Base-by-base conservation (phyloP, 495 filamentous ascomycete species). In the Xylaria longipes region DNA sequence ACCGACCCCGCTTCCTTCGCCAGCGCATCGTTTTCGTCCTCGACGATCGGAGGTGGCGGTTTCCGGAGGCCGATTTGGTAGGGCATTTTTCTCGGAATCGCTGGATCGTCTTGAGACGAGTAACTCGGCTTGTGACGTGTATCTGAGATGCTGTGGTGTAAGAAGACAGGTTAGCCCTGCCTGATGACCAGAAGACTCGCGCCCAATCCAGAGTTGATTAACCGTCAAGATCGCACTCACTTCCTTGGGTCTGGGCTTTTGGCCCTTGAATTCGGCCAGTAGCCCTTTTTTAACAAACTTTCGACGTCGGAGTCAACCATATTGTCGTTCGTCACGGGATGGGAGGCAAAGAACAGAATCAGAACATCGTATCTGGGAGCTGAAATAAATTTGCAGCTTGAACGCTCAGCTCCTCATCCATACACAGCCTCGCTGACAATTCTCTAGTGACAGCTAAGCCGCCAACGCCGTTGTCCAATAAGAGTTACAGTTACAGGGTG, bases 1-100 rank as follows among this genome's bases (percentile, higher is more conserved):
- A 73, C 72, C 1, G 79, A 79, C 9, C 75, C 68, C 58, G 82
- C 72, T 70, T 86, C 84, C 65, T 82, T 84, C 1, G 83, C 84
- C 31, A 86, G 75, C 15, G 84, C 78, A 27, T 78, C 82, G 9
- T 70, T 72, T 63, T 86, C 84, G 62, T 86, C 84, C 72, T 86
- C 84, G 22, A 86, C 84, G 27, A 57, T 77, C 14, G 84, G 82
- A 11, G 80, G 78, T 9, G 84, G 84, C 20, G 83, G 80, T 71
- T 72, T 74, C 41, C 65, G 72, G 69, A 33, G 45, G 72, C 20
- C 56, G 35, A 68, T 69, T 2, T 68, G 54, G 43, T 52, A 41
- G 35, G 58, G 52, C 27, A 54, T 27, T 17, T 9, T 68, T 22
- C 64, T 72, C 39, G 70, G 70, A 60, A 54, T 60, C 17, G 65